These are phyloP conservation scores for Spencermartinsiella ligniputridi DNA, from an alignment of 1,139 yeast species.

Conservation along the genomic window DNA sequence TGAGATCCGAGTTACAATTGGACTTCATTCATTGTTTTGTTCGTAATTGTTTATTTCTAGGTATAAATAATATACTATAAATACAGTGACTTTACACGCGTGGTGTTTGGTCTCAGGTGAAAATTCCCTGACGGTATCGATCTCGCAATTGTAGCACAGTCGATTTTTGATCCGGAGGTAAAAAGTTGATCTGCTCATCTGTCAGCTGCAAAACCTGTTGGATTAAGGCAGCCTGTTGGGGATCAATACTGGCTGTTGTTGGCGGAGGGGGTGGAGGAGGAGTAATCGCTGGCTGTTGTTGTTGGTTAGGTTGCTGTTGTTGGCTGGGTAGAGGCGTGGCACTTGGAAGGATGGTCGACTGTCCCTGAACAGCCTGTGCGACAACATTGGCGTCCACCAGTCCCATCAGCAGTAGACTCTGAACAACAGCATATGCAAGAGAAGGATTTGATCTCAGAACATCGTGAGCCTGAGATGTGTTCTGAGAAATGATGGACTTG, in stretches of 20 bases:
- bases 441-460: conserved; percentile 72
- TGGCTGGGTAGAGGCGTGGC: conserved; percentile 8
- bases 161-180: conserved; percentile 50
- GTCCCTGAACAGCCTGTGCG: conserved; percentile 33
- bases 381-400: conserved; percentile 54
- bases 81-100: too few species aligned
- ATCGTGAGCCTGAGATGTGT: conserved; percentile 52
- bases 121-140: conserved; percentile 21
- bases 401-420: conserved; percentile 60
- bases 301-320: conserved; percentile 8
- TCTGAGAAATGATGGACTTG: conserved; percentile 55
- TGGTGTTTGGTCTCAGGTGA: too few species aligned
- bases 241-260: conserved; percentile 20
- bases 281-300: conserved; percentile 17
- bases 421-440: conserved; percentile 75
- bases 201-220: conserved; percentile 50
- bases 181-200: conserved; percentile 55
- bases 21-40: too few species aligned
- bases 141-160: conserved; percentile 23
- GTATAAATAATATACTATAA: too few species aligned
- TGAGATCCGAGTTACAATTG: too few species aligned
- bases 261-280: conserved; percentile 20
- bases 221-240: conserved; percentile 40
- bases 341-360: conserved; percentile 8
- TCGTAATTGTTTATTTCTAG: too few species aligned